These are phyloP conservation scores for Ceratobasidium sp. DNA, from an alignment of 1,284 basidiomycete genomes.

Conservation along the genomic window DNA sequence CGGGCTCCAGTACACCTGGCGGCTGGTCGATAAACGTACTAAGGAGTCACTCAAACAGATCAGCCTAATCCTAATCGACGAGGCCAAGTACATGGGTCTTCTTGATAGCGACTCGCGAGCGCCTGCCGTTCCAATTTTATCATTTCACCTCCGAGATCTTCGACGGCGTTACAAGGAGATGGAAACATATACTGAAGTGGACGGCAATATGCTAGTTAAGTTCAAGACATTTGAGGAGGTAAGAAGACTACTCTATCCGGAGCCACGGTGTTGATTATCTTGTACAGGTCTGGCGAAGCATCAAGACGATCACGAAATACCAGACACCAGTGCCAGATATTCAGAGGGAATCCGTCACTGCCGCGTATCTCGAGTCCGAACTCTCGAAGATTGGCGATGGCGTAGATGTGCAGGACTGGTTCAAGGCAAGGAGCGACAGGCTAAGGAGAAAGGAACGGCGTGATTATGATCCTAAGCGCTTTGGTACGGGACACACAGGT, in stretches of 20 bases:
- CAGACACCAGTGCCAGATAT: slow-evolving; percentile 8
- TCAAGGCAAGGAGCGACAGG: slow-evolving; percentile 25
- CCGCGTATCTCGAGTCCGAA: slow-evolving; percentile 12
- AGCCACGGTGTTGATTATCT: neutral
- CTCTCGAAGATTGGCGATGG: slow-evolving; percentile 23
- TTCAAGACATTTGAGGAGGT: slow-evolving; percentile 42
- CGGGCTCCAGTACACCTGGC: slow-evolving; percentile 34
- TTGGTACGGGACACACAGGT: slow-evolving; percentile 42
- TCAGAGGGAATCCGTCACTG: neutral
- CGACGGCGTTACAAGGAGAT: slow-evolving; percentile 27
- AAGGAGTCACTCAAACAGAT: slow-evolving; percentile 39
- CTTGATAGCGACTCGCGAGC: slow-evolving; percentile 13
- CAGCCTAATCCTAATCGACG: slow-evolving; percentile 27
- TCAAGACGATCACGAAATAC: slow-evolving; percentile 30
- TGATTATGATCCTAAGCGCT: slow-evolving; percentile 31
- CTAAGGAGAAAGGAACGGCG: slow-evolving; percentile 26
- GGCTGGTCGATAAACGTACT: slow-evolving; percentile 36
- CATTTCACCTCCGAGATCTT: slow-evolving; percentile 39
- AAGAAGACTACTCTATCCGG: neutral
- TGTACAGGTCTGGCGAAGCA: slow-evolving; percentile 40
- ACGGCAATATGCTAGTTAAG: slow-evolving; percentile 21
- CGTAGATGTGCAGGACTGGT: slow-evolving; percentile 10
- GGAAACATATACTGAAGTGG: slow-evolving; percentile 14
- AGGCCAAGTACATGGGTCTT: slow-evolving; percentile 19
- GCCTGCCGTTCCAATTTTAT: slow-evolving; percentile 32